Base-by-base conservation (phyloP, 495 filamentous ascomycete genomes). In the Lepraria neglecta region DNA sequence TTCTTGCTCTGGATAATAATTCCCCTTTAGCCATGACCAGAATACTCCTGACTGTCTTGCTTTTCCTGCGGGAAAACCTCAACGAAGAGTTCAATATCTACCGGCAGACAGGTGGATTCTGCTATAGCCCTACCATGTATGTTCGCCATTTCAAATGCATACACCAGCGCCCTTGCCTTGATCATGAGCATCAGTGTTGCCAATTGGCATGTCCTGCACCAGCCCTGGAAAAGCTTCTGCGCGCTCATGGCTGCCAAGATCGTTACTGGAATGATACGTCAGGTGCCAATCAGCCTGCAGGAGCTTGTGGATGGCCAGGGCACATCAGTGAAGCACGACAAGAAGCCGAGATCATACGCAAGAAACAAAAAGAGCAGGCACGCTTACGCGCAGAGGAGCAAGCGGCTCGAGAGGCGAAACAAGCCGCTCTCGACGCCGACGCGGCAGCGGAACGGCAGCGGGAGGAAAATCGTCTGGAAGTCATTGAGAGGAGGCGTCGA, bases 61-160 rank as follows among this genome's bases (percentile, higher is more conserved):
- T 14, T 1, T 15, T 35, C 28, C 3, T 61, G 50, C 50, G 44
- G 3, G 63, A 60, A 3, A 21, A 51, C n/a, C 58, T 64, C 44
- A 64, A 64, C 17, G 51, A 35, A 11, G 63, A 61, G 9, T 51
- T 56, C 45, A 61, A 64, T 24, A 64, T 61, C 7, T 64, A 14
- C 46, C 57, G 57, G 24, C 27, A 15, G 10, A 17, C 14, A 45
- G 45, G 56, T n/a, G 46, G 47, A 24, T 7, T 62, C n/a, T 56
- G 54, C 48, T 65, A 65, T 40, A 65, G 64, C 48, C 59, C 55
- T 4, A 58, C 55, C 30, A 56, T 55, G 53, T 65, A 65, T 31
- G 60, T 62, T 19, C 64, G 64, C 3, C 48, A 65, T 51, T 62
- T 65, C 31, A 58, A 62, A 43, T 65, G 64, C 24, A 35, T 42